Conservation (phyloP, 805 yeast species). For the Yarrowia sp. region DNA sequence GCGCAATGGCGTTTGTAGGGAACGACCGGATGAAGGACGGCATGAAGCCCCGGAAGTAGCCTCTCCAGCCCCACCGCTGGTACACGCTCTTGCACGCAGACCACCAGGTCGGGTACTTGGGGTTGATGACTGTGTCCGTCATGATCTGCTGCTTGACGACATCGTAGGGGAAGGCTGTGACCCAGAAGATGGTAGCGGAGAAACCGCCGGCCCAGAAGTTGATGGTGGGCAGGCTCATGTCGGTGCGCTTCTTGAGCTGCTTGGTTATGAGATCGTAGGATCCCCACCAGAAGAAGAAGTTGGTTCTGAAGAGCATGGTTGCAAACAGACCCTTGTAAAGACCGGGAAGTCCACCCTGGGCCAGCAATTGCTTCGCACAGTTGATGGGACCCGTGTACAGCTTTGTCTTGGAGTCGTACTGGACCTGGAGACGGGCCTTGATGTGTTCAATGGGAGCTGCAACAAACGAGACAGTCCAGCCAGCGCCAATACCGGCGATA, state of each 20-base stretch:
- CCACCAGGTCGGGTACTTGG: conserved; percentile 67
- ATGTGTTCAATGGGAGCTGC: conserved; percentile 93
- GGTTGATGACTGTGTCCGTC: conserved; percentile 73
- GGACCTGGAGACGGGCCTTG: conserved; percentile 86
- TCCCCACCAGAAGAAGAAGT: conserved; percentile 93
- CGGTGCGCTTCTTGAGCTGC: conserved; percentile 63
- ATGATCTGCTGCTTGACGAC: conserved; percentile 82
- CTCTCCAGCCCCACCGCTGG: conserved; percentile 54
- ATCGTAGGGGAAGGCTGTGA: conserved; percentile 83
- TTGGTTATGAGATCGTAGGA: conserved; percentile 77
- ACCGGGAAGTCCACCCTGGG: conserved; percentile 61
- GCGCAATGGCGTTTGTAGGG: conserved; percentile 92
- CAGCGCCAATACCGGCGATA: conserved; percentile 73
- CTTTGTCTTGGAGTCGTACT: conserved; percentile 71
- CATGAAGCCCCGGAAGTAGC: conserved; percentile 76
- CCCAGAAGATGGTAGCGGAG: conserved; percentile 79
- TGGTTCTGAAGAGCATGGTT: conserved; percentile 83
- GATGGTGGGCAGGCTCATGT: conserved; percentile 62
- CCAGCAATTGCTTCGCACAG: conserved; percentile 47
- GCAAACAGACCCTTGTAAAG: conserved; percentile 78
- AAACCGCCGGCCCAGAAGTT: conserved; percentile 93
- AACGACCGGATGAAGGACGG: conserved; percentile 78
- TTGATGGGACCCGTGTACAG: conserved; percentile 77
- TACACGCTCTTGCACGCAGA: conserved; percentile 72
- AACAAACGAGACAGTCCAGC: conserved; percentile 90